Percentiles rank a stretch among this genome's conserved stretches.
Evolutionary conservation across 129 eudicot species (phyloP).

Genomic region (Flaveria sonorensis): DNA sequence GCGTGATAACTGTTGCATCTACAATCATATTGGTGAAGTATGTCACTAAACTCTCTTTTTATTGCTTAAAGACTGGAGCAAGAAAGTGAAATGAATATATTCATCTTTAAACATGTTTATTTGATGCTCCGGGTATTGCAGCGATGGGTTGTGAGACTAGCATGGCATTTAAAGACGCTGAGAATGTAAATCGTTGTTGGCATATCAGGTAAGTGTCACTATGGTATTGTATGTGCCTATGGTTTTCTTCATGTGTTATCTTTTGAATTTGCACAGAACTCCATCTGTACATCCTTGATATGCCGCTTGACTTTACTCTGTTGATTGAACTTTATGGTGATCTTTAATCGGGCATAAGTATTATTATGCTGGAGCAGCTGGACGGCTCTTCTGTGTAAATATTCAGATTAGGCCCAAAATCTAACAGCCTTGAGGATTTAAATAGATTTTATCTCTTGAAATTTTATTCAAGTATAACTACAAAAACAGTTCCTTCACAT

Average conservation of each 20-base stretch:
- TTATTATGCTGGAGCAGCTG: no score
- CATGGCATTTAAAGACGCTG: neutral
- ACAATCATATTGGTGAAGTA: slow-evolving; percentile 53
- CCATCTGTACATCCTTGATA: neutral
- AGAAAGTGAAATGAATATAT: neutral
- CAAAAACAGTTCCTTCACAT: no score
- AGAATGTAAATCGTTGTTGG: slow-evolving; percentile 29
- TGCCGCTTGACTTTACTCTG: no score
- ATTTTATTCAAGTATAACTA: no score
- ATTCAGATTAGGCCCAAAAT: no score
- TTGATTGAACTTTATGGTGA: no score
- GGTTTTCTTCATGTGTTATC: neutral
- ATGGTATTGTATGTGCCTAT: neutral
- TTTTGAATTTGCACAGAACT: neutral
- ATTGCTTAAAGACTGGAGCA: neutral
- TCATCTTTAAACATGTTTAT: neutral
- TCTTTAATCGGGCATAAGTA: no score
- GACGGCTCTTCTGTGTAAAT: no score
- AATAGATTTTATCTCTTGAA: no score
- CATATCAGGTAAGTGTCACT: slow-evolving; percentile 34
- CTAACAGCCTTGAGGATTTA: no score
- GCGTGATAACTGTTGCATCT: slow-evolving; percentile 44
- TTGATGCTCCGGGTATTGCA: neutral
- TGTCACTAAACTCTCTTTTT: neutral
- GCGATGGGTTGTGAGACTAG: no score